phyloP scores from a whole-genome alignment of 164 flowering plant genomes.

The Liriodendron chinense region DNA sequence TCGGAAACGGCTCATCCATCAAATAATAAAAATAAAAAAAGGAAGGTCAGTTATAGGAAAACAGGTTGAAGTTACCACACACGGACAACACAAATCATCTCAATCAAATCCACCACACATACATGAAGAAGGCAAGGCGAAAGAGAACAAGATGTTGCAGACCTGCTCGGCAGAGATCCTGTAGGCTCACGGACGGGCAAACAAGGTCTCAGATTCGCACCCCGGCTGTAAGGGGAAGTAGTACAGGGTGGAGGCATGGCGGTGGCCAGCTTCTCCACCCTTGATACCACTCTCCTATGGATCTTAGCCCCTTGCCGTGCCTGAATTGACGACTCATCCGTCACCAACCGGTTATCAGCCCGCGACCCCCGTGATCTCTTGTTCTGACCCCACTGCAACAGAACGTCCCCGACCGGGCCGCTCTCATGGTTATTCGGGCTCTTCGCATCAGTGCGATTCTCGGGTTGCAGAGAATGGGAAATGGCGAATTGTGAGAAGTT shows the following conservation, averaged over 20 bases:
- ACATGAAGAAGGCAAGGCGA: neutral
- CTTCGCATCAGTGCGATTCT: conserved; percentile 2
- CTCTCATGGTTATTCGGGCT: conserved; percentile 13
- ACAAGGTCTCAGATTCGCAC: conserved; percentile 20
- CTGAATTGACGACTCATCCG: conserved; percentile 23
- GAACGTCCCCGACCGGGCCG: conserved; percentile 20
- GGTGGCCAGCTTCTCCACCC: conserved; percentile 12
- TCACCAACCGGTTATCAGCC: conserved; percentile 14
- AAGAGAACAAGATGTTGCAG: neutral
- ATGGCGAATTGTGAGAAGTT: conserved; percentile 9
- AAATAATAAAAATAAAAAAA: neutral
- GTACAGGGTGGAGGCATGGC: conserved; percentile 15
- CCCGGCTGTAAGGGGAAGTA: conserved; percentile 11
- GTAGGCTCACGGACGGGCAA: conserved; percentile 20
- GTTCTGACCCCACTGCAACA: conserved; percentile 43
- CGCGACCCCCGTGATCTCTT: conserved; percentile 39
- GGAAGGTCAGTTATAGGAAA: neutral
- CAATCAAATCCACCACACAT: neutral
- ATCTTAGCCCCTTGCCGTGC: conserved; percentile 25
- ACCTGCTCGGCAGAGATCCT: conserved; percentile 20
- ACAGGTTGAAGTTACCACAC: neutral
- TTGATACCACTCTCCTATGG: conserved; percentile 17
- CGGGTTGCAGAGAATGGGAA: conserved; percentile 14
- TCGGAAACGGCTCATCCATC: neutral
- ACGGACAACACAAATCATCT: neutral